Base-by-base conservation (phyloP, 768 basidiomycete genomes). In the Amanita subjunquillea region DNA sequence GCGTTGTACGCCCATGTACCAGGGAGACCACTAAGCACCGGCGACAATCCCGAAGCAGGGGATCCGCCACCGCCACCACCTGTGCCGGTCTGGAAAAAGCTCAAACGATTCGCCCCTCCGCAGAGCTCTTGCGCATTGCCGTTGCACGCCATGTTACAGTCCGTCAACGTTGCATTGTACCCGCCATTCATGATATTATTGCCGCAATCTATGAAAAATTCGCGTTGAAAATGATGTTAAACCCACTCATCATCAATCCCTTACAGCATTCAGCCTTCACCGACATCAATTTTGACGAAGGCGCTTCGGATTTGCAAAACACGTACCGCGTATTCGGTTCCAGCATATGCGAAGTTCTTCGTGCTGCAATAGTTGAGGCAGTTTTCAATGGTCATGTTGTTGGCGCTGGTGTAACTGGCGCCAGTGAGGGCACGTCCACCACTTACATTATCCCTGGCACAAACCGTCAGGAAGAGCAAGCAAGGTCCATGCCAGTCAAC, bases 41-140 rank as follows among this genome's bases (percentile, higher is more conserved):
- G 76, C 17, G 17, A 17, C 17, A 17, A 17, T 17, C 17, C 17
- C 17, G 17, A 17, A 17, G 1, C 17, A 17, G 17, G 17, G 17
- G 17, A 17, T 17, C 17, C 17, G 17, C 17, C 17, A 17, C 17
- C 17, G 17, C 17, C 17, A 17, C 17, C 17, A 17, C 17, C 17
- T 30, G 65, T 64, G 15, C 85, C 84, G 56, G 74, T 84, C 75
- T 74, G 79, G 66, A 79, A 88, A 3, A 87, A 62, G 58, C 80
- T 82, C 12, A 87, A 70, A 25, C 73, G 75, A 61, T 69, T 64
- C 1, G 76, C 77, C 1, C 77, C 80, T 45, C 85, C 86, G 59
- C 85, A 87, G 3, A 63, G 62, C 62, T 89, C 80, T 3, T 60
- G 54, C 4, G 77, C 44, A 58, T 84, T 71, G 13, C 85, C 86